Evolutionary conservation across 2,329 filamentous ascomycete genomes (phyloP), one percentile per base, ranked within the genome.

Genomic region (Ceratocystis cacaofunesta): DNA sequence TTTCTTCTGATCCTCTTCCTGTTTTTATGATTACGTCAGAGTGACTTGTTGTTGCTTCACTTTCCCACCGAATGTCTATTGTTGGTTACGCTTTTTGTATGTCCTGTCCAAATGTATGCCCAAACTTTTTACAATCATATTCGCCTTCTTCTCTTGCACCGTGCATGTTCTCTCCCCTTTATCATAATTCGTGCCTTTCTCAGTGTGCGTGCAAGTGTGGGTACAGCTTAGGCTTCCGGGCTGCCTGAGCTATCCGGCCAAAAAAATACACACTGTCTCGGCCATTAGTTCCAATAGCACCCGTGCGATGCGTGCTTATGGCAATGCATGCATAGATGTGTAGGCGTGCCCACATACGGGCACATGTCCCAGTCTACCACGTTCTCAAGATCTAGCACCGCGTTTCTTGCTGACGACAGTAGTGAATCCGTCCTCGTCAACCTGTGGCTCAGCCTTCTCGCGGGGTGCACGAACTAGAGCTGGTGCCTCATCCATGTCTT

Each of bases 401-500:
- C 52, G 62, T 79, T 84, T 88, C 77, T 85, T 88, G 71, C 82
- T 80, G 65, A 85, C 82, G 69, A 91, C 88, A 75, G 82, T 89
- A 17, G 85, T 89, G 73, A 92, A 92, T 3, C 89, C 89, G 72
- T 92, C 89, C 69, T 91, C 88, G 74, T 92, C 89, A 58, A 92
- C 79, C 73, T 90, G 84, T 0, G 88, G 87, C 72, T 82, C 80
- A 17, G 78, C 74, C 75, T 85, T 89, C 74, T 89, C 84, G 73
- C 80, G 85, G 15, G 78, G 77, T 58, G 73, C 78, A 48, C 78
- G 72, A 50, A 85, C 81, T 68, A 88, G 74, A 57, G 80, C 75
- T 6, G 87, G 85, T 44, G 87, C 88, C 68, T 90, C 87, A 50
- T 78, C 82, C 85, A 89, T 89, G 61, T 86, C 80, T 10, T 76